Evolutionary conservation across 2,329 filamentous ascomycete genomes (phyloP).

Genomic region (Herpomyces periplanetae): DNA sequence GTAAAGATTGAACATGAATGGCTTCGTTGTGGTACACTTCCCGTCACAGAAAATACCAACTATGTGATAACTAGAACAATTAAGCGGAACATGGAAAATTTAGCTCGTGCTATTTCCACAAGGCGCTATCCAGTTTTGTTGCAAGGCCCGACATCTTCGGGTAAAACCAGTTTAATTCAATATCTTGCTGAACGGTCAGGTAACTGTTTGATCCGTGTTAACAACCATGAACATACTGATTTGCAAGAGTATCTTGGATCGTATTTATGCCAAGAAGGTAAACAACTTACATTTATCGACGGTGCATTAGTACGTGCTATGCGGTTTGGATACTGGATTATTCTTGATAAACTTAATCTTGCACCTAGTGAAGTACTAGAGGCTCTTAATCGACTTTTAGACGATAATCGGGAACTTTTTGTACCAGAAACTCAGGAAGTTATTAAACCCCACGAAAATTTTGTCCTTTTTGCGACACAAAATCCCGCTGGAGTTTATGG

Average conservation of each 20-base stretch:
- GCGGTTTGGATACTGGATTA: constrained; percentile 79
- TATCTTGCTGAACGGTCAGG: constrained; percentile 86
- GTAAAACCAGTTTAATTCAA: constrained; percentile 98
- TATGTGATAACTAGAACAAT: constrained; percentile 94
- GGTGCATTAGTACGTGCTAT: constrained; percentile 71
- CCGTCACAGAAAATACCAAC: constrained; percentile 29
- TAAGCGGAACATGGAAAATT: constrained; percentile 63
- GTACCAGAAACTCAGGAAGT: constrained; percentile 89
- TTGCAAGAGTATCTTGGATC: constrained; percentile 88
- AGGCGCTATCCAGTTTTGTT: constrained; percentile 68
- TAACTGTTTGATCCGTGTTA: constrained; percentile 89
- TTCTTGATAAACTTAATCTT: constrained; percentile 82
- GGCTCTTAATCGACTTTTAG: constrained; percentile 65
- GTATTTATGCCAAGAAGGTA: constrained; percentile 51
- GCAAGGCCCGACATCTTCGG: constrained; percentile 79
- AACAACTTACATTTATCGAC: constrained; percentile 61
- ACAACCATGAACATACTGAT: constrained; percentile 96
- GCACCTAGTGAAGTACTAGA: constrained; percentile 89
- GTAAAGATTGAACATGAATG: constrained; percentile 10
- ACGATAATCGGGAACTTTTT: constrained; percentile 78
- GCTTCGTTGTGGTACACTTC: constrained; percentile 32
- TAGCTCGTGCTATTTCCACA: constrained; percentile 73
- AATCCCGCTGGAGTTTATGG: constrained; percentile 87
- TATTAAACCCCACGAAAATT: constrained; percentile 61
- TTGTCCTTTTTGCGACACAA: constrained; percentile 92